Evolutionary conservation across 768 basidiomycete species (phyloP).

Genomic region (Boletus tylopilopsis): DNA sequence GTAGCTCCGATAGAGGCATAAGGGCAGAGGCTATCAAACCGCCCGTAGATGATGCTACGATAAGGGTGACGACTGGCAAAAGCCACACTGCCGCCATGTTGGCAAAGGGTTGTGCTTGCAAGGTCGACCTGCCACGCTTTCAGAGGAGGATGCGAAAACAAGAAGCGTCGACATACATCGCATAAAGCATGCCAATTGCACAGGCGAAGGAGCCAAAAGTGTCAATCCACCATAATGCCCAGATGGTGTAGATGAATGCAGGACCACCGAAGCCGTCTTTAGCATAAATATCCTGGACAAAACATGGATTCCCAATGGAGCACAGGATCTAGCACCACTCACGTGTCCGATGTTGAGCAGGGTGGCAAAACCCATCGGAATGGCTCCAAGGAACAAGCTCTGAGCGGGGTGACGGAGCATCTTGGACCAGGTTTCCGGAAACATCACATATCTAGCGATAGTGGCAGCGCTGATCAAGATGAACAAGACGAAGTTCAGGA

Average conservation of each 20-base stretch:
- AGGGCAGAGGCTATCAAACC: conserved; percentile 42
- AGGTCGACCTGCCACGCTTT: conserved; percentile 37
- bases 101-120: conserved; percentile 39
- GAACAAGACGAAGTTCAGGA: conserved; percentile 41
- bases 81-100: conserved; percentile 47
- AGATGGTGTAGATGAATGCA: conserved; percentile 38
- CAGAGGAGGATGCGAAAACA: not conserved
- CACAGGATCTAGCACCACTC: conserved; percentile 8
- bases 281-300: conserved; percentile 29
- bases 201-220: conserved; percentile 37
- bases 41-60: conserved; percentile 52
- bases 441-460: conserved; percentile 38
- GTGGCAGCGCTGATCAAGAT: conserved; percentile 31
- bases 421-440: conserved; percentile 39
- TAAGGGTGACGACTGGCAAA: conserved; percentile 47
- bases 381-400: conserved; percentile 41
- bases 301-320: not conserved
- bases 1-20: conserved; percentile 30
- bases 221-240: conserved; percentile 54
- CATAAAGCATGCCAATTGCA: conserved; percentile 48
- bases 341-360: conserved; percentile 40
- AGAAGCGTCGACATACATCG: conserved; percentile 34
- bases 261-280: conserved; percentile 35
- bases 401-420: conserved; percentile 47
- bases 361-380: conserved; percentile 45